Conservation (phyloP, 176 grass and related monocot species). For the Canna indica region DNA sequence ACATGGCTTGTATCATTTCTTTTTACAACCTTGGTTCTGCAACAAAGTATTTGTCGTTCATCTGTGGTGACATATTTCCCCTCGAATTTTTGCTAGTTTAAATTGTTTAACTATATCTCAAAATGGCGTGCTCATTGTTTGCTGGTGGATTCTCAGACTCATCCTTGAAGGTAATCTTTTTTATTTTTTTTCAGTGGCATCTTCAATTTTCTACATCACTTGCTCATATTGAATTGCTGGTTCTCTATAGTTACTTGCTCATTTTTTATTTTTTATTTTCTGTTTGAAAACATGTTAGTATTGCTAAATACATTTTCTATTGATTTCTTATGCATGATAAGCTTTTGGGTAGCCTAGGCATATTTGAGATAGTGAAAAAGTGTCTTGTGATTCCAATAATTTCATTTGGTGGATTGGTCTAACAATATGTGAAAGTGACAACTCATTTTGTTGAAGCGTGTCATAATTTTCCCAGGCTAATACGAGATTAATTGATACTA, state of each 20-base stretch:
- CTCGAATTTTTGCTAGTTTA: conserved; percentile 41
- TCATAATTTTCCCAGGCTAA: background rate
- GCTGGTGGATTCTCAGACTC: conserved; percentile 97
- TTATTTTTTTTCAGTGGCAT: conserved; percentile 7
- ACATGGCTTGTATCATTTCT: conserved; percentile 21
- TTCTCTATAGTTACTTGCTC: conserved; percentile 2
- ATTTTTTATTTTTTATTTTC: conserved; percentile 10
- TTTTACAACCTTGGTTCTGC: background rate
- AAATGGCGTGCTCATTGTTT: conserved; percentile 87
- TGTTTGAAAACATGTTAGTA: conserved; percentile 66
- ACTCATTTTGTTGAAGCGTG: background rate
- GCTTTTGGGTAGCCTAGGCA: background rate
- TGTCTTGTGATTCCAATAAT: background rate
- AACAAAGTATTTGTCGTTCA: background rate
- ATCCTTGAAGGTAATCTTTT: conserved; percentile 62
- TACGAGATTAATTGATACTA: background rate
- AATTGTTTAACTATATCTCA: conserved; percentile 93
- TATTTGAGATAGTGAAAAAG: background rate
- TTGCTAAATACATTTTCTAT: background rate
- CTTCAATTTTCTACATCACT: background rate
- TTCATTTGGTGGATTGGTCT: background rate
- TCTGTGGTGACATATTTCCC: background rate
- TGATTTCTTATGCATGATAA: background rate
- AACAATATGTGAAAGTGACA: background rate
- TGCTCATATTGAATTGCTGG: background rate